These are phyloP conservation scores for Prototheca cutis DNA, from an alignment of 163 green algal species.

Conservation along the genomic window DNA sequence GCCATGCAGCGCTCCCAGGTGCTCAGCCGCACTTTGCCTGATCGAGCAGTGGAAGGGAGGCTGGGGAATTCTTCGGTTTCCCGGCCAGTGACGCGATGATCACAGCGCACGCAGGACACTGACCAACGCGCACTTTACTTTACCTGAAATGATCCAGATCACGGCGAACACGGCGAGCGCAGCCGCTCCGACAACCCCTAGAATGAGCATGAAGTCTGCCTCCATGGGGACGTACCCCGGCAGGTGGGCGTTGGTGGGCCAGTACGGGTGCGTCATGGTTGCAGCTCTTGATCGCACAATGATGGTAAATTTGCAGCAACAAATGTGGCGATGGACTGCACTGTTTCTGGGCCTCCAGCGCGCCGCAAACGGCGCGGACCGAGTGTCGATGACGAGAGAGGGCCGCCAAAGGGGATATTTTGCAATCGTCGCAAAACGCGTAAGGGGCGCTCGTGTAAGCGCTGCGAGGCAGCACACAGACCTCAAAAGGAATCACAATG, in stretches of 20 bases:
- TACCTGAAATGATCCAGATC: slow-evolving; percentile 50
- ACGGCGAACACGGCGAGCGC: slow-evolving; percentile 28
- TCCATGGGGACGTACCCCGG: slow-evolving; percentile 44
- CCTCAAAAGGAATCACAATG: no score
- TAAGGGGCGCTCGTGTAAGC: no score
- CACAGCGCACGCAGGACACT: background rate
- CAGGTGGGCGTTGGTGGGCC: slow-evolving; percentile 41
- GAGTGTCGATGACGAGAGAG: no score
- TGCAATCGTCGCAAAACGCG: no score
- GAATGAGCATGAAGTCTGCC: slow-evolving; percentile 47
- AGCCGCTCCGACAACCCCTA: slow-evolving; percentile 52
- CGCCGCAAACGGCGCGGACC: no score
- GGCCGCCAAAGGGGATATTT: no score
- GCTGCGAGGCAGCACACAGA: no score
- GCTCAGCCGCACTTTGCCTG: background rate
- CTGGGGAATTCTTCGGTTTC: background rate
- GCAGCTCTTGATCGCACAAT: background rate
- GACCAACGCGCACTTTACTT: background rate
- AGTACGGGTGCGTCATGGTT: slow-evolving; percentile 61
- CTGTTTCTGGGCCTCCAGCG: no score
- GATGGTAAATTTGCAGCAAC: no score
- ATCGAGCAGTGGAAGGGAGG: background rate
- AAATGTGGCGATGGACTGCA: no score
- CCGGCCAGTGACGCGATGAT: background rate
- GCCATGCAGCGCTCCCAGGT: slow-evolving; percentile 22